These are phyloP conservation scores for Byssoonygena ceratinophila DNA, from an alignment of 2,329 filamentous ascomycete species.

Conservation along the genomic window DNA sequence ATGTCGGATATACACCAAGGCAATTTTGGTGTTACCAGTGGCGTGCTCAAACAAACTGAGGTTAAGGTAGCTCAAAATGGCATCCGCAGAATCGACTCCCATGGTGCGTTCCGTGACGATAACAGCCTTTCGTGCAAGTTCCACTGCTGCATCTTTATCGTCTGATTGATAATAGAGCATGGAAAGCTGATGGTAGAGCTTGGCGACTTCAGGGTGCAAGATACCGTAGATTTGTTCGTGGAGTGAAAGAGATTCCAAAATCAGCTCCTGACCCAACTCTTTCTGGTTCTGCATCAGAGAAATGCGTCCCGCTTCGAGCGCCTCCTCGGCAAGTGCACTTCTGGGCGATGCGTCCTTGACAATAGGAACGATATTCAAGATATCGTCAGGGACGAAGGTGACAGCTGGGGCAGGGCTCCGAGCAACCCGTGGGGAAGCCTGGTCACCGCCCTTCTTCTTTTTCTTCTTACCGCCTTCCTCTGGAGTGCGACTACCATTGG, in stretches of 20 bases:
- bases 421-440: constrained; percentile 37
- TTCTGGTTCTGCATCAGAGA: constrained; percentile 93
- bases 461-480: constrained; percentile 37
- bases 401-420: constrained; percentile 38
- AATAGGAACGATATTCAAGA: constrained; percentile 85
- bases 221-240: constrained; percentile 99
- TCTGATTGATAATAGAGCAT: constrained; percentile 97
- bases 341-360: constrained; percentile 90
- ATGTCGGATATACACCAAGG: constrained; percentile 82
- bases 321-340: constrained; percentile 86
- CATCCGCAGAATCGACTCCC: constrained; percentile 87
- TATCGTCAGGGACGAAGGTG: constrained; percentile 73
- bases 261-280: constrained; percentile 87
- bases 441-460: constrained; percentile 48
- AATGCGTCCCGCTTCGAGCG: constrained; percentile 86
- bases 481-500: constrained; percentile 31
- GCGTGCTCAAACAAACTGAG: constrained; percentile 89
- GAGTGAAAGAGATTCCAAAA: constrained; percentile 88
- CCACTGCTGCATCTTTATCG: constrained; percentile 89
- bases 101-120: constrained; percentile 92
- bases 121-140: constrained; percentile 90
- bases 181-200: constrained; percentile 87
- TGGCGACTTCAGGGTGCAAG: constrained; percentile 87
- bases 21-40: constrained; percentile 75
- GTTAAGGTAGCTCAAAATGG: constrained; percentile 90